Evolutionary conservation across 2,329 filamentous ascomycete genomes (phyloP).

Genomic region (Trichocomaceae sp.): DNA sequence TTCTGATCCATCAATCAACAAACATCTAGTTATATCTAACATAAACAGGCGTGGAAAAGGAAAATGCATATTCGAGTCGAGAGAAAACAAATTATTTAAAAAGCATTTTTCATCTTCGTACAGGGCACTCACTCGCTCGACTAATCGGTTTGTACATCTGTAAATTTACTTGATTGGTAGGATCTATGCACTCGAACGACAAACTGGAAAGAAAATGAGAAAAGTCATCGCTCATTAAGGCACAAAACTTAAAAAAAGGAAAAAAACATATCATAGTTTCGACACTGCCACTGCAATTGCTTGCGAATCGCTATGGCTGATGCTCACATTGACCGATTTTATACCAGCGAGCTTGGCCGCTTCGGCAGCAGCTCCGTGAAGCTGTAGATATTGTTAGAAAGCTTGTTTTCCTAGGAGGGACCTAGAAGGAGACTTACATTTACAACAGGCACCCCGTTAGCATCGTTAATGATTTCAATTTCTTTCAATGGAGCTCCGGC

Average conservation of each 20-base stretch:
- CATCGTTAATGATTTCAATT: slow-evolving; percentile 82
- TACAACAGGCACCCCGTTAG: slow-evolving; percentile 75
- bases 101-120: not conserved
- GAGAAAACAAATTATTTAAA: not conserved
- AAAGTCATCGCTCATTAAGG: slow-evolving; percentile 13
- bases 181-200: not conserved
- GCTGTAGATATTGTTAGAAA: slow-evolving; percentile 50
- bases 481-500: slow-evolving; percentile 86
- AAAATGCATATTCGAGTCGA: not conserved
- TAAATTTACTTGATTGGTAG: slow-evolving; percentile 13
- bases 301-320: slow-evolving; percentile 91
- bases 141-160: not conserved
- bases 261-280: slow-evolving; percentile 51
- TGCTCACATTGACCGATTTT: slow-evolving; percentile 83
- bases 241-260: not conserved
- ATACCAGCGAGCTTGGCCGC: slow-evolving; percentile 83
- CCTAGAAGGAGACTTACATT: slow-evolving; percentile 58
- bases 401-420: slow-evolving; percentile 10
- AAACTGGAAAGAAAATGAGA: slow-evolving; percentile 1
- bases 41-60: not conserved
- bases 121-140: not conserved
- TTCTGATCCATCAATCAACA: not conserved
- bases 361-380: slow-evolving; percentile 75
- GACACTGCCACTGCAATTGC: slow-evolving; percentile 91
- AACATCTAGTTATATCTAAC: not conserved